A percentile compares a stretch with the other conserved stretches of the same genome.
Evolutionary conservation across 2,329 filamentous ascomycete genomes (phyloP).

Genomic region (Diaporthe sp.): DNA sequence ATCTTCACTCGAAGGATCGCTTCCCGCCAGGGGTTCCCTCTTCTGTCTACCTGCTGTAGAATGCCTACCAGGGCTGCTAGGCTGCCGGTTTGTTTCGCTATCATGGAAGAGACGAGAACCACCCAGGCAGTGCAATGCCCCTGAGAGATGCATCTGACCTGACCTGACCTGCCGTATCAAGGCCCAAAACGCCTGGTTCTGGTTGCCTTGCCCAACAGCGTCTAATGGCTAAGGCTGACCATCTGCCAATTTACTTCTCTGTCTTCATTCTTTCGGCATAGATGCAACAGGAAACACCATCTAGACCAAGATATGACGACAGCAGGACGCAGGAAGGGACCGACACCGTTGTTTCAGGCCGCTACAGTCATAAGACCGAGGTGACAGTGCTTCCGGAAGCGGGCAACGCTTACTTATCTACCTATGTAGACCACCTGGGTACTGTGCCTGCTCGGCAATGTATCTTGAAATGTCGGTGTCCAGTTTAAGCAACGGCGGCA

Average conservation of each 20-base stretch:
- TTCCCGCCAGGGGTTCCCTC: neutral
- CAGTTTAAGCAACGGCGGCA: slow-evolving; percentile 1
- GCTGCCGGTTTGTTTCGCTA: neutral
- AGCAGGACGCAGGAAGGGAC: neutral
- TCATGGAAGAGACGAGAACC: slow-evolving; percentile 29
- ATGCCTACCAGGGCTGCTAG: neutral
- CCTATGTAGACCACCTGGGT: neutral
- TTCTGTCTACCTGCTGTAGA: neutral
- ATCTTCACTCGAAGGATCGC: neutral
- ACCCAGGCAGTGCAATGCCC: neutral
- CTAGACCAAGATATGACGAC: neutral
- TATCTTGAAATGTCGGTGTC: neutral
- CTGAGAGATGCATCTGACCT: slow-evolving; percentile 25
- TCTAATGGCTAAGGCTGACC: neutral
- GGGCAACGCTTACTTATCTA: neutral
- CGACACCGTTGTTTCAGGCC: slow-evolving; percentile 14
- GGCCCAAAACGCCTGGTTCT: neutral
- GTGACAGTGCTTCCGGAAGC: neutral
- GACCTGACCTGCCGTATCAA: slow-evolving; percentile 5
- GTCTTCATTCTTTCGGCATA: neutral
- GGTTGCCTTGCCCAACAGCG: neutral
- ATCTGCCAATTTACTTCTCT: neutral
- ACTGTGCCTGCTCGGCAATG: neutral
- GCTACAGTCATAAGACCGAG: neutral
- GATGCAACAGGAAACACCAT: neutral